Conservation (phyloP, 2,329 filamentous ascomycete species). For the Trichoderma hamatum region DNA sequence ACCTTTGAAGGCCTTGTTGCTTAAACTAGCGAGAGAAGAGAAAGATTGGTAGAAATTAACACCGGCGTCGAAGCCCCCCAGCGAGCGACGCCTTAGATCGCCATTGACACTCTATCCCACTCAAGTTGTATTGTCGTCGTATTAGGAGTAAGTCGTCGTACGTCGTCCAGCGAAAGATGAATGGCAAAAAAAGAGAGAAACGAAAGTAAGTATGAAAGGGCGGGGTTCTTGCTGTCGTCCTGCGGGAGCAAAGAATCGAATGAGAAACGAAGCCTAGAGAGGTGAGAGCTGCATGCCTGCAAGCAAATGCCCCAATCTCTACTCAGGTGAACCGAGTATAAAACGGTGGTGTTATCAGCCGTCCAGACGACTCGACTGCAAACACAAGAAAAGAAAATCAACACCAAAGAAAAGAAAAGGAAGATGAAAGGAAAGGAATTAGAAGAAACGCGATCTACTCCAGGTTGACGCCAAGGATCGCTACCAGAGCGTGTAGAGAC, state of each 20-base stretch:
- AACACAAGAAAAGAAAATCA: not conserved
- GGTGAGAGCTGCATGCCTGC: slow-evolving; percentile 4
- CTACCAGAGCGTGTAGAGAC: slow-evolving; percentile 24
- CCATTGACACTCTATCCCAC: slow-evolving; percentile 14
- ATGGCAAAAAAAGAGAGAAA: not conserved
- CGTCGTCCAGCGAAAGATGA: not conserved
- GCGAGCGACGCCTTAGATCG: slow-evolving; percentile 13
- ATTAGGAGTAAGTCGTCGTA: not conserved
- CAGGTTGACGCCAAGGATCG: slow-evolving; percentile 7
- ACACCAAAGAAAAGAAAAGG: not conserved
- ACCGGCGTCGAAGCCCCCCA: slow-evolving; percentile 15
- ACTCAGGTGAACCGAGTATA: not conserved
- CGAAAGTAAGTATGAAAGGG: not conserved
- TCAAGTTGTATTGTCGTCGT: not conserved
- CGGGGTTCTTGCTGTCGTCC: not conserved
- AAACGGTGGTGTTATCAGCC: slow-evolving; percentile 7
- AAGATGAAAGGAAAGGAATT: not conserved
- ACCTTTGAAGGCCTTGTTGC: not conserved
- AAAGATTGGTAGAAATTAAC: not conserved
- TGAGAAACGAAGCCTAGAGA: not conserved
- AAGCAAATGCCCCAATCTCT: not conserved
- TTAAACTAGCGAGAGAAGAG: not conserved
- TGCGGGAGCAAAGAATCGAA: slow-evolving; percentile 21
- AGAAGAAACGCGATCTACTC: slow-evolving; percentile 1
- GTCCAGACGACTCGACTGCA: slow-evolving; percentile 24